These are phyloP conservation scores for Thelonectria blattea DNA, from an alignment of 2,329 filamentous ascomycete species.

Conservation along the genomic window DNA sequence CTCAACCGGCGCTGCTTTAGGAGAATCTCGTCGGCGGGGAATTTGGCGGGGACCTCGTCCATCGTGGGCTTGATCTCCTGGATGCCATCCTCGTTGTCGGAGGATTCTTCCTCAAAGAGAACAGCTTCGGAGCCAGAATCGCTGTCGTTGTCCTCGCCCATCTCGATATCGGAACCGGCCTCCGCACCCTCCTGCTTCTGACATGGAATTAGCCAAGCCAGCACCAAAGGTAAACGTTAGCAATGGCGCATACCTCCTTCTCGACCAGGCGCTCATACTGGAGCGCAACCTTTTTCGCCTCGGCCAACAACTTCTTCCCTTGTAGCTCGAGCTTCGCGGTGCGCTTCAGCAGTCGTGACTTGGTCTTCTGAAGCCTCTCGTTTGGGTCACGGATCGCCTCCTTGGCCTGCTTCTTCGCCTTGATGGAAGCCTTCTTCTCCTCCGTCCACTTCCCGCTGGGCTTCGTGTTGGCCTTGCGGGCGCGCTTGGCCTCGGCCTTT, in stretches of 20 bases:
- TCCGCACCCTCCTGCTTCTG: not conserved
- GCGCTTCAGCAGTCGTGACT: slow-evolving; percentile 45
- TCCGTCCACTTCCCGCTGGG: slow-evolving; percentile 43
- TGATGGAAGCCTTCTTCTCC: slow-evolving; percentile 41
- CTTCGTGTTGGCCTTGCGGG: slow-evolving; percentile 44
- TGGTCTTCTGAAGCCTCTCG: slow-evolving; percentile 48
- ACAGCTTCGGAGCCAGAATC: slow-evolving; percentile 29
- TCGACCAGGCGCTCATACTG: slow-evolving; percentile 38
- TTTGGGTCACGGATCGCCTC: slow-evolving; percentile 32
- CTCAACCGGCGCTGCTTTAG: slow-evolving; percentile 43
- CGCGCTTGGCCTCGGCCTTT: slow-evolving; percentile 47
- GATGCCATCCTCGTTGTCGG: slow-evolving; percentile 31
- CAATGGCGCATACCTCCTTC: slow-evolving; percentile 28
- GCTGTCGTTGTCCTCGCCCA: slow-evolving; percentile 24
- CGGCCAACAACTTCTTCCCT: slow-evolving; percentile 46
- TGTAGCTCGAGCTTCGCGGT: slow-evolving; percentile 44
- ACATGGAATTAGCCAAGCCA: not conserved
- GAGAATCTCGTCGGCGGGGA: slow-evolving; percentile 40
- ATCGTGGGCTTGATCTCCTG: slow-evolving; percentile 27
- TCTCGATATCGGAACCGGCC: slow-evolving; percentile 11
- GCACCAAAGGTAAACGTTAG: not conserved
- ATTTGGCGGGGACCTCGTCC: slow-evolving; percentile 29
- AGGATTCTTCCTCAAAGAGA: slow-evolving; percentile 27
- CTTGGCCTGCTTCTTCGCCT: slow-evolving; percentile 31
- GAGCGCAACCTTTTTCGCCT: slow-evolving; percentile 45